phyloP scores from a whole-genome alignment of 2,329 filamentous ascomycete species.

The Cytospora schulzeri region DNA sequence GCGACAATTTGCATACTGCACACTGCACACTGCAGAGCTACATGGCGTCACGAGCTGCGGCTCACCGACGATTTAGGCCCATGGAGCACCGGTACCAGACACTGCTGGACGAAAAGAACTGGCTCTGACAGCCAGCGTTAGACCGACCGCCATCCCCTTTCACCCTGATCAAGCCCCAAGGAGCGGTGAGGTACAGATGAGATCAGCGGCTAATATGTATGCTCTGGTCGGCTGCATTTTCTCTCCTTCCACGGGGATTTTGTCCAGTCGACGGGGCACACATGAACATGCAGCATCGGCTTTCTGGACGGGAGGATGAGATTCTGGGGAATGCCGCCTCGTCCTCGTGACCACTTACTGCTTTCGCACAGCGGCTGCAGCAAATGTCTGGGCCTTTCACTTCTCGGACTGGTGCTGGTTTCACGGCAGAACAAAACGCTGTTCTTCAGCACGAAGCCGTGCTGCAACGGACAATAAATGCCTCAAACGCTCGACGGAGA shows the following conservation, averaged over 20 bases:
- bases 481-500: constrained; percentile 1
- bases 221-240: background rate
- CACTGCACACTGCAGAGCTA: background rate
- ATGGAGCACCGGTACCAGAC: background rate
- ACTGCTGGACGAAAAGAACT: background rate
- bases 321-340: background rate
- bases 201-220: background rate
- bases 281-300: background rate
- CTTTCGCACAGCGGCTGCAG: constrained; percentile 12
- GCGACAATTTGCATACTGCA: background rate
- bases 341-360: constrained; percentile 2
- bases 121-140: constrained; percentile 1
- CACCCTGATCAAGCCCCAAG: constrained; percentile 10
- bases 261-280: background rate
- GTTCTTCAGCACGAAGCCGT: constrained; percentile 9
- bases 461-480: background rate
- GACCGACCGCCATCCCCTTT: constrained; percentile 2
- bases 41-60: constrained; percentile 5
- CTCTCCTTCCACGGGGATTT: background rate
- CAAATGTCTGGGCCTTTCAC: background rate
- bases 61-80: background rate
- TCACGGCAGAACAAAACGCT: constrained; percentile 9
- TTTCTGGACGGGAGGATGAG: constrained; percentile 1
- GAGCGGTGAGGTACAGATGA: constrained; percentile 22
- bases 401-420: constrained; percentile 5